Percentiles rank a stretch among this genome's conserved stretches.
These are phyloP conservation scores for Fallopia convolvulus DNA, from an alignment of 148 eudicot genomes.

Conservation along the genomic window DNA sequence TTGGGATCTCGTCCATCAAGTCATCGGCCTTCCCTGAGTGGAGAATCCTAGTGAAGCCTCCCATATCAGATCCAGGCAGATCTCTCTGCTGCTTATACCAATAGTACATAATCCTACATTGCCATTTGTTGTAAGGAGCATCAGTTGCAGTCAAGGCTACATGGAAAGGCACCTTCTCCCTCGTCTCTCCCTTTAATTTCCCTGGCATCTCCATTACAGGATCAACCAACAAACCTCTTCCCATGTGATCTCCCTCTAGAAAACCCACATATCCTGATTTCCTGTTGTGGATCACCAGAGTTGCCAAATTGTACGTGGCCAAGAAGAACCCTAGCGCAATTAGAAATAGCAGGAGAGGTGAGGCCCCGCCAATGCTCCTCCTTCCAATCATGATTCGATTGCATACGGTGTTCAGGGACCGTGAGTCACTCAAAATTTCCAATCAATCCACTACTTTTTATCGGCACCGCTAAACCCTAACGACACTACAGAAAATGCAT, in stretches of 20 bases:
- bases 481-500: not conserved
- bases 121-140: conserved; percentile 60
- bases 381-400: conserved; percentile 40
- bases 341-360: conserved; percentile 53
- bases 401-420: not conserved
- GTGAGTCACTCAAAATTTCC: not conserved
- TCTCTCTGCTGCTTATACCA: conserved; percentile 49
- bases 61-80: conserved; percentile 44
- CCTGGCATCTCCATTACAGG: conserved; percentile 57
- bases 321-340: conserved; percentile 62
- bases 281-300: conserved; percentile 53
- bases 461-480: not conserved
- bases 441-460: not conserved
- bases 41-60: conserved; percentile 61
- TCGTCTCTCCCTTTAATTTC: conserved; percentile 22
- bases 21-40: conserved; percentile 49
- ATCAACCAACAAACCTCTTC: conserved; percentile 32
- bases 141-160: conserved; percentile 55
- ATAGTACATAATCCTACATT: conserved; percentile 58
- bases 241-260: conserved; percentile 16
- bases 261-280: conserved; percentile 17
- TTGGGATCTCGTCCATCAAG: conserved; percentile 70
- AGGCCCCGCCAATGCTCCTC: conserved; percentile 57
- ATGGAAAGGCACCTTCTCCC: conserved; percentile 42
- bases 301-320: conserved; percentile 66